phyloP scores from a whole-genome alignment of 2,329 filamentous ascomycete species.

The Macrophomina tecta region DNA sequence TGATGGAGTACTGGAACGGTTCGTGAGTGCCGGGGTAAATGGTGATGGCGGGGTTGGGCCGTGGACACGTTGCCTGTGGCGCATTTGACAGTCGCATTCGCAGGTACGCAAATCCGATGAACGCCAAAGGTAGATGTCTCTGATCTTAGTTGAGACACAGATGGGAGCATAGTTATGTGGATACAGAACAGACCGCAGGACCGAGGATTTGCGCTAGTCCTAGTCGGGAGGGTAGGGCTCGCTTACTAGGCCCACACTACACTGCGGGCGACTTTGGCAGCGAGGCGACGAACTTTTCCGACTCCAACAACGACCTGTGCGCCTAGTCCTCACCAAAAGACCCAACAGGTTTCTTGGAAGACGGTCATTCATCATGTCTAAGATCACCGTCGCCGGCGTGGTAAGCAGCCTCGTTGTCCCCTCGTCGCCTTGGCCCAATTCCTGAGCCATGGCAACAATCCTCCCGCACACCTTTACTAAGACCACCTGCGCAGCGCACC shows the following conservation, averaged over 20 bases:
- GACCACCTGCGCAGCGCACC: conserved; percentile 79
- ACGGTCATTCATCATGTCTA: conserved; percentile 69
- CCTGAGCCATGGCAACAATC: conserved; percentile 25
- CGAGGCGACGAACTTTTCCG: conserved; percentile 24
- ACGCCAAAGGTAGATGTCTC: too few species aligned
- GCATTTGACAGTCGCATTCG: neutral
- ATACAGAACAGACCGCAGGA: neutral
- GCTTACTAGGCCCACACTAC: conserved; percentile 24
- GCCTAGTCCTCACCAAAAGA: conserved; percentile 28
- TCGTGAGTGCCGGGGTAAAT: neutral
- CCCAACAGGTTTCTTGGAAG: conserved; percentile 53
- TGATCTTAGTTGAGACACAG: too few species aligned
- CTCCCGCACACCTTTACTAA: neutral
- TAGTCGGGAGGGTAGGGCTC: neutral
- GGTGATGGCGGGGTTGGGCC: neutral
- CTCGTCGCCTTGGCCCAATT: conserved; percentile 12
- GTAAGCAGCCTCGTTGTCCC: conserved; percentile 16
- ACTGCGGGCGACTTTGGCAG: conserved; percentile 3
- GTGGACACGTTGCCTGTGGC: neutral
- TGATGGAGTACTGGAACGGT: neutral
- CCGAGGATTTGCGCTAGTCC: neutral
- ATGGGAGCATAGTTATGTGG: too few species aligned
- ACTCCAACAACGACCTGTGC: conserved; percentile 24
- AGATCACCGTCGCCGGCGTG: conserved; percentile 71
- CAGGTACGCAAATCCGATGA: too few species aligned